Evolutionary conservation across 2,329 filamentous ascomycete species (phyloP), one percentile per base, ranked within the genome.

Genomic region (Calonectria ilicicola): DNA sequence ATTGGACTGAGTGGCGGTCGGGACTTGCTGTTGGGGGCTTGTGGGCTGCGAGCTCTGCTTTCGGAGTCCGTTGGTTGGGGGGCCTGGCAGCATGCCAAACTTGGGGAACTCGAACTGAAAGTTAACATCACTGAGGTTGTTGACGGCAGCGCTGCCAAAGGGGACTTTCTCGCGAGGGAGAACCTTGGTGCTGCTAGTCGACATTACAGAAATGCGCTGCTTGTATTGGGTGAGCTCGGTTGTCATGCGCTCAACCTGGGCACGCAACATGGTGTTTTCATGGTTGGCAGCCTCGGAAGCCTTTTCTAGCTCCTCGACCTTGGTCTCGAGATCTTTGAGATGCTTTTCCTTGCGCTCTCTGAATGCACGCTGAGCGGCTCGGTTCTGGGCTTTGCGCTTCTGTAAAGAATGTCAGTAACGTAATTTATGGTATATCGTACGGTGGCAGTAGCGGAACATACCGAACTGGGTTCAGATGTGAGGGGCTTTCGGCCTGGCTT

Each of bases 21-120:
- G 66, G 19, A 63, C 69, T 49, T 77, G 76, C 62, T 78, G 76
- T 19, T 77, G 79, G 17, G 83, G 82, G 73, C 82, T 84, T 15
- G 81, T 78, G 9, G 82, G 79, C 35, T 81, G 82, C n/a, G 83
- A 82, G 17, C 75, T 65, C 5, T 78, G 76, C 56, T 77, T 75
- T 56, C 80, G 75, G 7, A 67, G 73, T 69, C 81, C 81, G 72
- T 74, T 80, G 64, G 75, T 72, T 1, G 82, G 78, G 9, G 87
- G 85, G 6, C 89, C 87, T 0, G 90, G 89, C 29, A 97, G 89
- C 72, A 92, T 90, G 58, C 97, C 97, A 80, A 99, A 98, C 81
- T 94, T 96, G 76, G 97, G 96, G 76, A 98, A 98, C 77, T 98
- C 96, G 78, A 99, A 98, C 77, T 96, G 93, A 81, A 98, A 98